These are phyloP conservation scores for Mortierella sp. DNA, from an alignment of 371 early-diverging fungal genomes.

Conservation along the genomic window DNA sequence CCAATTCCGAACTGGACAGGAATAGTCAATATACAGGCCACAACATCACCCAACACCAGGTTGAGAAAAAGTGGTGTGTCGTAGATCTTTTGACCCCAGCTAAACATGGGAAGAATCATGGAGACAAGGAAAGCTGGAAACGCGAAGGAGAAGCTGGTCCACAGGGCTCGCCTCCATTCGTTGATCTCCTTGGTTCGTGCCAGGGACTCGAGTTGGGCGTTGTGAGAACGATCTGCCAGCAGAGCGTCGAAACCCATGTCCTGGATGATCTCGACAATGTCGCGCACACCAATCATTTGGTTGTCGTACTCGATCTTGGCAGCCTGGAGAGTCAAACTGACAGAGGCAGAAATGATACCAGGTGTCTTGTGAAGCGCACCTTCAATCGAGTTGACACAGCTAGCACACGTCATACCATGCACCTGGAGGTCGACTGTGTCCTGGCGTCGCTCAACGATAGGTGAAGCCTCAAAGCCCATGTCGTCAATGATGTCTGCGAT, in stretches of 20 bases:
- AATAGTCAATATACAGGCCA: conserved; percentile 69
- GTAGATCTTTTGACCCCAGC: conserved; percentile 53
- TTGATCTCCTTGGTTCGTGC: conserved; percentile 87
- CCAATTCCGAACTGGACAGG: conserved; percentile 95
- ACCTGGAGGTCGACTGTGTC: conserved; percentile 74
- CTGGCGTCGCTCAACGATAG: conserved; percentile 45
- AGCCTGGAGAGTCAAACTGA: conserved; percentile 80
- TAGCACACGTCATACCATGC: conserved; percentile 93
- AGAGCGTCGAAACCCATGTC: conserved; percentile 88
- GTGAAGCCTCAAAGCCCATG: conserved; percentile 85
- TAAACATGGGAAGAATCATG: conserved; percentile 83
- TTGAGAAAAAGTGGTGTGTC: conserved; percentile 61
- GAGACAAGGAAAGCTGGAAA: conserved; percentile 87
- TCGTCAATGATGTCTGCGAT: conserved; percentile 77
- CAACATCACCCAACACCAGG: conserved; percentile 67
- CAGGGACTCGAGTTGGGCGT: conserved; percentile 90
- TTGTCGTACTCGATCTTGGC: conserved; percentile 78
- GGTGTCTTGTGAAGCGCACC: conserved; percentile 62
- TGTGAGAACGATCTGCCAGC: conserved; percentile 68
- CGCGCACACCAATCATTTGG: conserved; percentile 73
- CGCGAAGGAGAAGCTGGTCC: conserved; percentile 71
- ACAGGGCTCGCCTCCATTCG: conserved; percentile 80
- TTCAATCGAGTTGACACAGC: conserved; percentile 84
- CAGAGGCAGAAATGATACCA: conserved; percentile 74
- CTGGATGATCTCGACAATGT: conserved; percentile 83